Conservation (phyloP, 140 eudicot species). For the Senecio squalidus region DNA sequence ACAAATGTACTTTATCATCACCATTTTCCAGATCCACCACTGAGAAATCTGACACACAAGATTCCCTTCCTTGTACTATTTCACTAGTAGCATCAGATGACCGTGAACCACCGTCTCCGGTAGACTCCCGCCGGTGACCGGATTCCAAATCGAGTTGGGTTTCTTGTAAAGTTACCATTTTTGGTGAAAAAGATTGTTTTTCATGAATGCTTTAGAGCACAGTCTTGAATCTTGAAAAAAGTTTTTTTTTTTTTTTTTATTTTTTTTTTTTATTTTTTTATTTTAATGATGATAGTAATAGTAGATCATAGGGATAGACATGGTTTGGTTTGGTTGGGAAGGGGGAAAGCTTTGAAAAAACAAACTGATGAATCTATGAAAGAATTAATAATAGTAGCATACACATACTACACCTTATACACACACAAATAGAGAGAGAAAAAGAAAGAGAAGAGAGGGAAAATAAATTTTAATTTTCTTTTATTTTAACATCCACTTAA, state of each 20-base stretch:
- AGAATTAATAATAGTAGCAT: constrained; percentile 23
- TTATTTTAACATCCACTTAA: too few relatives aligned
- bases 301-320: constrained; percentile 15
- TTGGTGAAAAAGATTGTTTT: constrained; percentile 21
- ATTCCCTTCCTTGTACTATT: constrained; percentile 35
- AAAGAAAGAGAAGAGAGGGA: not conserved
- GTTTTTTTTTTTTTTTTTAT: constrained; percentile 14
- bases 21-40: constrained; percentile 89
- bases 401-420: too few relatives aligned
- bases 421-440: constrained; percentile 22
- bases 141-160: constrained; percentile 48
- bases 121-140: constrained; percentile 11
- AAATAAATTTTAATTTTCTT: too few relatives aligned
- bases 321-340: constrained; percentile 35
- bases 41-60: constrained; percentile 56
- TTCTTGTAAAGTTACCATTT: constrained; percentile 40
- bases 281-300: not conserved
- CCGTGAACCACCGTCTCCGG: constrained; percentile 26
- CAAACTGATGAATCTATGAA: constrained; percentile 10
- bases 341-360: constrained; percentile 20
- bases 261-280: not conserved
- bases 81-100: constrained; percentile 25
- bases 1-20: constrained; percentile 46
- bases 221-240: constrained; percentile 39
- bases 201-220: constrained; percentile 35